Conservation (phyloP, 768 basidiomycete species). For the Auriscalpium microsporum region DNA sequence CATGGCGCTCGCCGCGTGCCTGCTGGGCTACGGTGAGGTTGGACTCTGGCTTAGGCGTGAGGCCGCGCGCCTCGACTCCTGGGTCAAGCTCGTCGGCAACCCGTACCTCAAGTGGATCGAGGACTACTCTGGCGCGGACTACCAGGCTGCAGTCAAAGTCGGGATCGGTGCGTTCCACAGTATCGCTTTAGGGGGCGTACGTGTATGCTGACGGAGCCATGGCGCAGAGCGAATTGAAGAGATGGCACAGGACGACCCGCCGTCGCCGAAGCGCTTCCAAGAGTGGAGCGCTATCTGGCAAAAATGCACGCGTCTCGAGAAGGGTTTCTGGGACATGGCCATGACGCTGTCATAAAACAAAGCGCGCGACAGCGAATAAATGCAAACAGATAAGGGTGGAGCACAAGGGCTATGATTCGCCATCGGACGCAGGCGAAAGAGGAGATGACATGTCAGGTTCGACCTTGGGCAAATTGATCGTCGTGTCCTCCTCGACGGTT, state of each 20-base stretch:
- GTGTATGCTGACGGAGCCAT: not conserved
- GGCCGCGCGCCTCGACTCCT: slow-evolving; percentile 35
- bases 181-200: not conserved
- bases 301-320: slow-evolving; percentile 69
- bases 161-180: slow-evolving; percentile 55
- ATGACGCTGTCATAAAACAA: slow-evolving; percentile 11
- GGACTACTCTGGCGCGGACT: slow-evolving; percentile 67
- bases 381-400: not conserved
- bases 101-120: slow-evolving; percentile 71
- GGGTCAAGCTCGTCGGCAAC: slow-evolving; percentile 58
- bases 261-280: slow-evolving; percentile 46
- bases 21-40: slow-evolving; percentile 89
- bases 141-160: slow-evolving; percentile 60
- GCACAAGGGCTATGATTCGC: not conserved
- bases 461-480: not conserved
- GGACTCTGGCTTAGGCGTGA: slow-evolving; percentile 74
- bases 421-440: not conserved
- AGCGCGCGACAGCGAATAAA: not conserved
- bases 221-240: slow-evolving; percentile 64
- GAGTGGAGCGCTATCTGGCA: slow-evolving; percentile 72
- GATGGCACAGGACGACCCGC: slow-evolving; percentile 51
- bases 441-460: slow-evolving; percentile 1
- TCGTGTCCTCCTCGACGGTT: slow-evolving; percentile 23
- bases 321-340: slow-evolving; percentile 81
- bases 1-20: slow-evolving; percentile 80